Conservation (phyloP, 2,329 filamentous ascomycete genomes). For the Botrytis fabae region DNA sequence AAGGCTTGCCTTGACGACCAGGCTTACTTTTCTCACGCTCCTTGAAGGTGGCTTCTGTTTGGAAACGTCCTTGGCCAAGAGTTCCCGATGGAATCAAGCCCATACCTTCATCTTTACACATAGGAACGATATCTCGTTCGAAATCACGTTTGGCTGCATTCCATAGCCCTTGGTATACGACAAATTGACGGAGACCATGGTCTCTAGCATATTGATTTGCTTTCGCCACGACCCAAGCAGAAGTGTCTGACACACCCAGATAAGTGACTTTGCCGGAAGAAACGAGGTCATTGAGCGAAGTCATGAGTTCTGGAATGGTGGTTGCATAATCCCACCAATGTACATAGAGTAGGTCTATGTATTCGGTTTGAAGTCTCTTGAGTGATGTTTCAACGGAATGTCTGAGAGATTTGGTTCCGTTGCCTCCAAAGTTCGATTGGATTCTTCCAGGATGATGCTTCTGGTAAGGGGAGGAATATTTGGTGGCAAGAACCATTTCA, state of each 20-base stretch:
- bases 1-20: background rate
- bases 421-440: background rate
- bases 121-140: constrained; percentile 46
- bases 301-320: constrained; percentile 58
- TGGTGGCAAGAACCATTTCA: constrained; percentile 54
- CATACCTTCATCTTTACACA: constrained; percentile 45
- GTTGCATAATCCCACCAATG: constrained; percentile 54
- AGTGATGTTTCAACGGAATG: constrained; percentile 57
- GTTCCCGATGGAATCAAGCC: constrained; percentile 41
- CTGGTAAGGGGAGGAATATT: constrained; percentile 46
- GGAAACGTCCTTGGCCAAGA: background rate
- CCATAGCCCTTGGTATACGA: constrained; percentile 57
- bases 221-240: constrained; percentile 48
- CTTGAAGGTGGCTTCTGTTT: background rate
- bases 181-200: constrained; percentile 55
- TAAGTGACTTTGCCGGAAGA: constrained; percentile 56
- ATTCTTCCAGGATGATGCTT: background rate
- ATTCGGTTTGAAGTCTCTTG: constrained; percentile 52
- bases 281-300: constrained; percentile 57
- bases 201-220: constrained; percentile 52
- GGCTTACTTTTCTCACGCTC: background rate
- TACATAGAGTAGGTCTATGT: constrained; percentile 61
- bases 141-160: constrained; percentile 58
- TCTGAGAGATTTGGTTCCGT: background rate
- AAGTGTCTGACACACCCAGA: constrained; percentile 51